Evolutionary conservation across 176 grass and related monocot genomes (phyloP), one percentile per base, ranked within the genome.

Genomic region (Thalia dealbata): DNA sequence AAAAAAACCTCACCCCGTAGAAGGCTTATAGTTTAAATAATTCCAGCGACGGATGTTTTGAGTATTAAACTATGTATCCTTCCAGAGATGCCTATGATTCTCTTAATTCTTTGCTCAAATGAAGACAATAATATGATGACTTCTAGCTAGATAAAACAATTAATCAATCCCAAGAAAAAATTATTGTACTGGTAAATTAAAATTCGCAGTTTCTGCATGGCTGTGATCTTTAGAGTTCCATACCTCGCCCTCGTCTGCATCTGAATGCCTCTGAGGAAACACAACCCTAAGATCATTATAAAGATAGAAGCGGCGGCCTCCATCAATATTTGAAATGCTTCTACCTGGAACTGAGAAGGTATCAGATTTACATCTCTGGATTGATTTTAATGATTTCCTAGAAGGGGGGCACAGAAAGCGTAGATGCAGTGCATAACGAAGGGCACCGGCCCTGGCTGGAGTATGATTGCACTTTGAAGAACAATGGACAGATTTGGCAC

Each of bases 271-370:
- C 43, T 99, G 95, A 58, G 95, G 95, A 50, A 99, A 99, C 64
- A 99, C 95, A 72, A 91, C 95, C 77, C 90, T 87, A 75, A 99
- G 74, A 84, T 99, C 95, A 81, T 91, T 99, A 79, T 99, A 99
- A 43, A 99, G 71, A 76, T 93, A 99, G 77, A 86, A 99, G 63
- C 85, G 84, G 54, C 90, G 90, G 41, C 88, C 83, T 43, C 69
- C 82, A 61, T 88, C 52, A 1, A 14, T 55, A 27, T 62, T 50
- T 27, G 55, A 30, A 61, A 16, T 50, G 27, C 3, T 73, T 73
- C 7, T 79, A 21, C 60, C 30, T 1, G 30, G 78, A 77, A 84
- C 73, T 69, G 87, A 76, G 66, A 85, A 81, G n/a, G 80, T 48
- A 78, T 88, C 87, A 46, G 83, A 84, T 86, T 82, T 91, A 73